Percentiles rank a stretch among this genome's conserved stretches.
phyloP scores from a whole-genome alignment of 345 rosid species.

The Ceriops zippeliana region DNA sequence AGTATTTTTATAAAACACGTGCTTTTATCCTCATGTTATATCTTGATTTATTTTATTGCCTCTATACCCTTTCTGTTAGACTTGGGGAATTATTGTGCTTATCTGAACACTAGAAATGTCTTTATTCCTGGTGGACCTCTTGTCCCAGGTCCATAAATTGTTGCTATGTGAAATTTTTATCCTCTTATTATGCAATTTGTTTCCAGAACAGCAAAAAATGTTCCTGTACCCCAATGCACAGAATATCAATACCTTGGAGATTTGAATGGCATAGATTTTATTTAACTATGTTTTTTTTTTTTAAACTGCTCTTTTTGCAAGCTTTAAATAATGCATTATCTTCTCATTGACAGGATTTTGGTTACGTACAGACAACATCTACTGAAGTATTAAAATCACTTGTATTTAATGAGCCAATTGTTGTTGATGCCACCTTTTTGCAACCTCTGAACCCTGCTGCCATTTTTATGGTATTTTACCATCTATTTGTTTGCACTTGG shows the following conservation, averaged over 20 bases:
- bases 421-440: conserved; percentile 66
- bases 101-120: background rate
- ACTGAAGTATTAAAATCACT: conserved; percentile 89
- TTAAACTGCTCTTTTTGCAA: background rate
- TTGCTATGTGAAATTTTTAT: background rate
- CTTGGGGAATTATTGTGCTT: background rate
- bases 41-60: background rate
- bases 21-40: no score
- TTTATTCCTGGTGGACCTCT: background rate
- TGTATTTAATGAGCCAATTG: conserved; percentile 92
- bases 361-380: conserved; percentile 93
- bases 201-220: background rate
- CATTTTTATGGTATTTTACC: conserved; percentile 70
- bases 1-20: background rate
- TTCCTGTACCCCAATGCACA: background rate
- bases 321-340: background rate
- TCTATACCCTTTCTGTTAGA: background rate
- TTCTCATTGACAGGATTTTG: conserved; percentile 67
- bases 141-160: background rate
- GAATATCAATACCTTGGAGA: no score
- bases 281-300: background rate
- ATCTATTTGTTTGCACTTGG: conserved; percentile 8
- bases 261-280: background rate
- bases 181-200: background rate
- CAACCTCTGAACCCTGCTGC: conserved; percentile 93